Conservation (phyloP, 176 grass and related monocot genomes). For the Dendrocalamus sinicus region DNA sequence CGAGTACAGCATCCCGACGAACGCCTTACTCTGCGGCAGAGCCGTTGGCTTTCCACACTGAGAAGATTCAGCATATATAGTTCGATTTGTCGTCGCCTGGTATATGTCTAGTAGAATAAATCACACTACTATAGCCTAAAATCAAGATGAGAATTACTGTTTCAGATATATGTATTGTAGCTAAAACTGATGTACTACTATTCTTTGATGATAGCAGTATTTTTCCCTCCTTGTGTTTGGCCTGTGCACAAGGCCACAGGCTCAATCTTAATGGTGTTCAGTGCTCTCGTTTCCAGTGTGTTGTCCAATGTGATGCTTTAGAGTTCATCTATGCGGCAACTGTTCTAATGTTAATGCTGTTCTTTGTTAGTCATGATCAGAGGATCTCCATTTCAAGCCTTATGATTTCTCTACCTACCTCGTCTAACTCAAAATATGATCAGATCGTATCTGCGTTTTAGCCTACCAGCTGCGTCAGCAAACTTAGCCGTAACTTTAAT, state of each 20-base stretch:
- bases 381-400: not conserved
- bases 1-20: constrained; percentile 76
- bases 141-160: constrained; percentile 12
- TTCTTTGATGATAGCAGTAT: constrained; percentile 37
- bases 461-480: too few relatives aligned
- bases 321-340: not conserved
- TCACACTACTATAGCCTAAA: constrained; percentile 32
- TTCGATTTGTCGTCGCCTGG: not conserved
- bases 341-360: not conserved
- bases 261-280: not conserved
- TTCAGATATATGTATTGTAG: not conserved
- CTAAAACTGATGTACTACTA: constrained; percentile 13
- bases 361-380: not conserved
- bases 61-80: not conserved
- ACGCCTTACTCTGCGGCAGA: constrained; percentile 72
- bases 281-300: not conserved
- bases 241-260: constrained; percentile 34
- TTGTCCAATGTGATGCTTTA: not conserved
- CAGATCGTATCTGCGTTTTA: too few relatives aligned
- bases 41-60: constrained; percentile 58
- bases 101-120: constrained; percentile 37
- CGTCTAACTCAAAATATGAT: not conserved
- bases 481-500: not conserved
- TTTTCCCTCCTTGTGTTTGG: constrained; percentile 3
- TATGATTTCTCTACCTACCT: not conserved